Evolutionary conservation across 345 rosid genomes (phyloP), one percentile per base, ranked within the genome.

Genomic region (Tarenaya hassleriana): DNA sequence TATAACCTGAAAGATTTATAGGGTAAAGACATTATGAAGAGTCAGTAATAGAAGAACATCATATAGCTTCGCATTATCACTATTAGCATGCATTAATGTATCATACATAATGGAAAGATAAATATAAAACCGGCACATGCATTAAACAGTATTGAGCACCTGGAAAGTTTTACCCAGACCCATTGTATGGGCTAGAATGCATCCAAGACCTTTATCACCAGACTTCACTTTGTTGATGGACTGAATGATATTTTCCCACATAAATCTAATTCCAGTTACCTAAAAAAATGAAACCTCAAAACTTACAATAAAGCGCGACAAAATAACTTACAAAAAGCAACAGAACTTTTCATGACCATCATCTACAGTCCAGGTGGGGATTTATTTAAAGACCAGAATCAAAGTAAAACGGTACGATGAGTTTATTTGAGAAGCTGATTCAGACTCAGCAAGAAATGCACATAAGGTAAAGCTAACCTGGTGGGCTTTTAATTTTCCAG

Each of bases 141-240:
- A 46, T 53, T 42, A n/a, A 51, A 63, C 44, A 53, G 16, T 57
- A 45, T 45, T 10, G 27, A 58, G 56, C 77, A 94, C 99, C 94
- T 94, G 99, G 61, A 94, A 76, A 52, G 99, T 94, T 86, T 94
- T 94, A 45, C 99, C 99, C 34, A 94, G 92, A 60, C 99, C 99
- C 99, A 94, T 94, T 50, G 92, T 94, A 67, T 94, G 97, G 44
- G 99, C 99, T 67, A 94, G 72, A 72, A 94, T 94, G 77, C 99
- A 94, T 38, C 99, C 99, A 46, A 94, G 94, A 58, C 99, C 99
- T 64, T 71, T 88, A 68, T 88, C 99, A 46, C 99, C 97, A 48
- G 89, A 83, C 74, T 71, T 94, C 47, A 82, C 84, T 67, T 75
- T 86, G 50, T 62, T 76, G 69, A 85, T 75, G 60, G 97, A 83